Evolutionary conservation across 2,329 filamentous ascomycete species (phyloP).

Genomic region (Intubia oerlemansii): DNA sequence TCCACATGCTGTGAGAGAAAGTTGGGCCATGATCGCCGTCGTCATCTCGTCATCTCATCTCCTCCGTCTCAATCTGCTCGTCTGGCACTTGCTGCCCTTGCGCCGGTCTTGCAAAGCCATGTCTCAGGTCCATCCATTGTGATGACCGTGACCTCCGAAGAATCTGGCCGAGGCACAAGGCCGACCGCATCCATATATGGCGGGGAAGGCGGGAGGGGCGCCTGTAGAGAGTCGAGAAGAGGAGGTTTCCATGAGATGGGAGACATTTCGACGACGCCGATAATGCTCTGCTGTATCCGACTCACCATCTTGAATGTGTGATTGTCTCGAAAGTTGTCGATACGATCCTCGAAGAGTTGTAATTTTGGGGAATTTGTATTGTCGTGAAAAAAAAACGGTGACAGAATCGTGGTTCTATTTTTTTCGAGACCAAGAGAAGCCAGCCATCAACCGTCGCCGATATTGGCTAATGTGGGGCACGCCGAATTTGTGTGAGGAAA

Average conservation of each 20-base stretch:
- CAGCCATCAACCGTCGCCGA: not conserved
- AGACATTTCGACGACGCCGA: conserved; percentile 2
- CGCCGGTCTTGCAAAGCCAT: too few relatives aligned
- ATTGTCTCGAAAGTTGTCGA: conserved; percentile 30
- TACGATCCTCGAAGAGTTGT: conserved; percentile 46
- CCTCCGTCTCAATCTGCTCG: too few relatives aligned
- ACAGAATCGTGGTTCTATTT: conserved; percentile 2
- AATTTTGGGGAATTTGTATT: conserved; percentile 11
- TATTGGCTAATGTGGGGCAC: not conserved
- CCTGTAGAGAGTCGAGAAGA: not conserved
- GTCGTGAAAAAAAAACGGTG: conserved; percentile 2
- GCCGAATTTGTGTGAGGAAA: conserved; percentile 5
- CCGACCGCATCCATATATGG: too few relatives aligned
- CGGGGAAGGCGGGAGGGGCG: too few relatives aligned
- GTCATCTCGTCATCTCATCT: too few relatives aligned
- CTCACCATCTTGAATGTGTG: conserved; percentile 38
- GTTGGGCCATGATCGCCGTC: too few relatives aligned
- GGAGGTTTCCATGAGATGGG: not conserved
- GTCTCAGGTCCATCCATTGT: too few relatives aligned
- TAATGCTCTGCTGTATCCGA: too few relatives aligned
- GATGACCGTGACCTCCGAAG: too few relatives aligned
- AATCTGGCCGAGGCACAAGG: too few relatives aligned
- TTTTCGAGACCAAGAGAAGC: conserved; percentile 1
- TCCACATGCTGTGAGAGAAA: not conserved
- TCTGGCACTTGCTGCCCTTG: too few relatives aligned